Evolutionary conservation across 2,329 filamentous ascomycete species (phyloP), one percentile per base, ranked within the genome.

Genomic region (Decorospora gaudefroyi): DNA sequence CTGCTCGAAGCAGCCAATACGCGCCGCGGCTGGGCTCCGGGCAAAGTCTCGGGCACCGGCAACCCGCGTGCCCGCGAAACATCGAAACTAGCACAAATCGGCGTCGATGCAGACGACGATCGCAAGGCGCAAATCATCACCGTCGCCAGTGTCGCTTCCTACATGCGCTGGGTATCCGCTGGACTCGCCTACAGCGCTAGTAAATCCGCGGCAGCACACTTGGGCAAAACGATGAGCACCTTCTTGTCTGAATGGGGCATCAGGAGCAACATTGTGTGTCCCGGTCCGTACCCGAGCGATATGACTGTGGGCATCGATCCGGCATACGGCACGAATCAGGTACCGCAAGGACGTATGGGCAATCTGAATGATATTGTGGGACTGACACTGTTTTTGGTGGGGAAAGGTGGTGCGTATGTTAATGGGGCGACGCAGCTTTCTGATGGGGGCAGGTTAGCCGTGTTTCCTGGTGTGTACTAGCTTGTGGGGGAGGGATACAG

Each of bases 361-460:
- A 57, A 53, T 4, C 53, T 63, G 7, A 73, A 77, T 27, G 78
- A 81, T 49, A 68, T 81, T 21, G 73, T 73, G 0, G 77, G 74
- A 10, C 66, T 78, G 11, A 69, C 78, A 2, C 44, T 80, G 25
- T 82, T 78, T 47, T 62, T 82, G 39, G 73, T 78, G 7, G 73
- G 75, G 3, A 76, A 74, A 27, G 74, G 73, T 4, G 78, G 77
- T 1, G 71, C 70, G 9, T 83, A 81, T 62, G 69, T 77, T 36
- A 82, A 82, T 61, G 80, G 80, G 0, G 74, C 68, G 41, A 69
- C 78, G 11, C 71, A 77, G 37, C 61, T 80, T 2, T 70, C 72
- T 6, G 75, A 78, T 63, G 75, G 75, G 1, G 75, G 75, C 4
- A 64, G 74, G 39, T 40, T 67, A 35, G 46, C 59, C 0, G 64